Evolutionary conservation across 2,329 filamentous ascomycete genomes (phyloP), one percentile per base, ranked within the genome.

Genomic region (Coniella vitis): DNA sequence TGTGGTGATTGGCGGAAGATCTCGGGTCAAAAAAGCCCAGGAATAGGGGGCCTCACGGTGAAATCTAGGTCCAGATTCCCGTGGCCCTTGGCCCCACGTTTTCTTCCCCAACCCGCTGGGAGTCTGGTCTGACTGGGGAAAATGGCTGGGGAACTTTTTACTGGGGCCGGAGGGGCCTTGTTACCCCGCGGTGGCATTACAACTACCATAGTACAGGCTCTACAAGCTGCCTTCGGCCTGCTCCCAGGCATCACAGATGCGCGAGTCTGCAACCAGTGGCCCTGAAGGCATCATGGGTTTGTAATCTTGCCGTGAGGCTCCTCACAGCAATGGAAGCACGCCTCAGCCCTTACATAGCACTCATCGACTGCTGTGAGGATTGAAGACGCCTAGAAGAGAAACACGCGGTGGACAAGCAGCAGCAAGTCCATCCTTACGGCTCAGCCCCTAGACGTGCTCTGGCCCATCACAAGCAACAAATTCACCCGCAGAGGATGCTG

Each of bases 1-100:
- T n/a, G n/a, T 34, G 21, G 16, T 52, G 45, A 54, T 54, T 54
- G 52, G 52, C 52, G 52, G 52, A 54, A 54, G 45, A 54, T 46
- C 48, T 52, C 36, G 49, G 49, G 21, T 43, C 14, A 13, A 22
- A 36, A 48, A 48, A 45, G 22, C 39, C 52, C 52, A 54, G 48
- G 42, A 54, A 54, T 54, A 52, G 52, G 52, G 49, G 45, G 22
- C 51, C 38, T 17, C 46, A 41, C 38, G 50, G 50, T 47, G 39
- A 41, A 50, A 43, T 43, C 22, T 20, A 38, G 50, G 50, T 35
- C 34, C 47, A 46, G 42, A 45, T 39, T 54, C 48, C 52, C 45
- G 29, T 21, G 21, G 7, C 9, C 47, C 50, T 31, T 47, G 32
- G 45, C 35, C 52, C 52, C 52, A 54, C 48, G 48, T 54, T 54